These are phyloP conservation scores for Schizothecium vesticola DNA, from an alignment of 495 filamentous ascomycete genomes.

Conservation along the genomic window DNA sequence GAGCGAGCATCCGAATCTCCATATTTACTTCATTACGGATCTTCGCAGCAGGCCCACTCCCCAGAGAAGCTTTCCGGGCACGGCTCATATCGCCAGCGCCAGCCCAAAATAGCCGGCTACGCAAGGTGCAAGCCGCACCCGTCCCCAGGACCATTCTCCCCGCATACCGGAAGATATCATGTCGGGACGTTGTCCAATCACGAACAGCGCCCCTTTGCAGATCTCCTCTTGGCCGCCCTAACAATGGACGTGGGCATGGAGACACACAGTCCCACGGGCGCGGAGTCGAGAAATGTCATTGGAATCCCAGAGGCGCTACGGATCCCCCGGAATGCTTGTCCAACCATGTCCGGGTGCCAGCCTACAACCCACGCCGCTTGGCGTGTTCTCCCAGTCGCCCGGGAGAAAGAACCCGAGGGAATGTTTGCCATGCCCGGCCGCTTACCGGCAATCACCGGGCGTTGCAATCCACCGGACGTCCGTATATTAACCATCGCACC, in stretches of 20 bases:
- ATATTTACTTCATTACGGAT: background rate
- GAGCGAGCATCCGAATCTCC: background rate
- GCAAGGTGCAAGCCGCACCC: background rate
- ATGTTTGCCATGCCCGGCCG: background rate
- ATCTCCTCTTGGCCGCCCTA: background rate
- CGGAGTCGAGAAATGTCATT: background rate
- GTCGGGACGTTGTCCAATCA: background rate
- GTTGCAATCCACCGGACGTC: constrained; percentile 1
- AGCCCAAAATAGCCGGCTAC: background rate
- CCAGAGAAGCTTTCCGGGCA: background rate
- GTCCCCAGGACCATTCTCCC: background rate
- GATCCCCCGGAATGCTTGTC: background rate
- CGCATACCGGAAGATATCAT: background rate
- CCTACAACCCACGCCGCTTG: background rate
- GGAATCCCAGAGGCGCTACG: background rate
- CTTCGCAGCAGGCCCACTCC: background rate
- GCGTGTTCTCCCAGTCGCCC: background rate
- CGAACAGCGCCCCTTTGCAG: background rate
- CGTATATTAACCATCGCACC: constrained; percentile 1
- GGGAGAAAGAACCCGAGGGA: background rate
- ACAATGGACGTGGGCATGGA: background rate
- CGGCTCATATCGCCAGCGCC: background rate
- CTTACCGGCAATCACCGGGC: background rate
- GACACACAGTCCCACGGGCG: background rate
- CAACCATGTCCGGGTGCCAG: background rate